A percentile compares a stretch with the other conserved stretches of the same genome.
Conservation (phyloP, 148 eudicot genomes). For the Heliamphora exappendiculata region DNA sequence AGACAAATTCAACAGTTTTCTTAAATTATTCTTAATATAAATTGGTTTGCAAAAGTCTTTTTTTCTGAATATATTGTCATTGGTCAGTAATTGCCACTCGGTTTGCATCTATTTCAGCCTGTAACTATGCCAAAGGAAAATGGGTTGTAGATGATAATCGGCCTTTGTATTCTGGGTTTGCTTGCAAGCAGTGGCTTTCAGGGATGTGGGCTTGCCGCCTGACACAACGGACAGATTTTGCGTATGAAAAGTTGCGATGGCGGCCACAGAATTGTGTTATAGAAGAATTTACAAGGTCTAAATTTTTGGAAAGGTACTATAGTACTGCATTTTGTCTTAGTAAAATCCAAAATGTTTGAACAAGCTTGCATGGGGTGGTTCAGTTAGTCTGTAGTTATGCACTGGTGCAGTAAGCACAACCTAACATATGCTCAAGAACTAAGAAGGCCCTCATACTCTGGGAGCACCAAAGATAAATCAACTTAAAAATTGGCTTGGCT, state of each 20-base stretch:
- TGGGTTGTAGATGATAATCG: conserved; percentile 71
- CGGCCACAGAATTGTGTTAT: conserved; percentile 67
- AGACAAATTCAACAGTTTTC: no score
- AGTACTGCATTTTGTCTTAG: neutral
- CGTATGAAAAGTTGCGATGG: conserved; percentile 84
- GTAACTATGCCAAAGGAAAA: conserved; percentile 73
- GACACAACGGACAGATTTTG: conserved; percentile 76
- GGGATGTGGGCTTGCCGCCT: conserved; percentile 94
- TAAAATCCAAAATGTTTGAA: neutral
- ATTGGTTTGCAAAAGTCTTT: neutral
- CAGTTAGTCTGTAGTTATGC: neutral
- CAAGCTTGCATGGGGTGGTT: neutral
- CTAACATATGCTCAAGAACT: neutral
- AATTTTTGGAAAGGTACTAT: conserved; percentile 63
- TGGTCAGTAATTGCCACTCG: neutral
- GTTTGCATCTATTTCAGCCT: conserved; percentile 40
- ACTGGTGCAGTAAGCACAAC: neutral
- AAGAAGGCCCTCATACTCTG: neutral
- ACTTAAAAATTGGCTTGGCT: conserved; percentile 5
- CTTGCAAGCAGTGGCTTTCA: conserved; percentile 90
- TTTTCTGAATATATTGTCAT: neutral
- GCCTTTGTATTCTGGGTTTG: conserved; percentile 87
- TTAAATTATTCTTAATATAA: neutral
- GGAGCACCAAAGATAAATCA: neutral
- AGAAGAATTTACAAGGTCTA: conserved; percentile 59